Evolutionary conservation across 352 stramenopile genomes (phyloP), one percentile per base, ranked within the genome.

Genomic region (Globisporangium acanthophoron): DNA sequence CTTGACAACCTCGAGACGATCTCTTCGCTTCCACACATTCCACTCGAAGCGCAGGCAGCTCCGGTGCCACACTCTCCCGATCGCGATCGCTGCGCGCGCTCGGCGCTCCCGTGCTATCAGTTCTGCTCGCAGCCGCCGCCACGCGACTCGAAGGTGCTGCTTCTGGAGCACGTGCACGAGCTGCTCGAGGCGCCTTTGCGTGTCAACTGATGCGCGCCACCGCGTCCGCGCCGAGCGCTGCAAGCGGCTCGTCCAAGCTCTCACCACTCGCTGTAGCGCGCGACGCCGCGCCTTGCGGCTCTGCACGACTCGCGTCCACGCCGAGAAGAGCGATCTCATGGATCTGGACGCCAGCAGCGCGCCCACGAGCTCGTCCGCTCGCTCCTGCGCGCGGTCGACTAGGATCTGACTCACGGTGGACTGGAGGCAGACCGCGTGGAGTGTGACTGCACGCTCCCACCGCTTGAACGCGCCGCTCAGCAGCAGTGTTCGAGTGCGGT

Each of bases 21-120:
- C 48, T 18, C 43, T 29, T 12, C 55, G 60, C 27, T 63, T 62
- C 60, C 54, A 66, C 20, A 35, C 5, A 16, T 44, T 31, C 60
- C 60, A 66, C 43, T 53, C 29, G 40, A 39, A 54, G 12, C 60
- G 60, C 37, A 63, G 29, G 5, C 40, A 21, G 0, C 3, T 18
- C 16, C 40, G 41, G 37, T 24, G 31, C 16, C 13, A 40, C n/a
- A 62, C n/a, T 31, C 53, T 43, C 18, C 15, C 18, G 11, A 63
- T 20, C 11, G 9, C 46, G 5, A 39, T 2, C 1, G 18, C 43
- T 16, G 40, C 60, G 5, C 15, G 18, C 20, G 21, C 31, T 31
- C 31, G n/a, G 18, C 35, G 52, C 5, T 39, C 24, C 39, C n/a
- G 39, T 0, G 13, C 12, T 1, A 3, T 27, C 18, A 21, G 29